A percentile compares a stretch with the other conserved stretches of the same genome.
These are phyloP conservation scores for Fonsecaea erecta DNA, from an alignment of 2,329 filamentous ascomycete genomes.

Conservation along the genomic window DNA sequence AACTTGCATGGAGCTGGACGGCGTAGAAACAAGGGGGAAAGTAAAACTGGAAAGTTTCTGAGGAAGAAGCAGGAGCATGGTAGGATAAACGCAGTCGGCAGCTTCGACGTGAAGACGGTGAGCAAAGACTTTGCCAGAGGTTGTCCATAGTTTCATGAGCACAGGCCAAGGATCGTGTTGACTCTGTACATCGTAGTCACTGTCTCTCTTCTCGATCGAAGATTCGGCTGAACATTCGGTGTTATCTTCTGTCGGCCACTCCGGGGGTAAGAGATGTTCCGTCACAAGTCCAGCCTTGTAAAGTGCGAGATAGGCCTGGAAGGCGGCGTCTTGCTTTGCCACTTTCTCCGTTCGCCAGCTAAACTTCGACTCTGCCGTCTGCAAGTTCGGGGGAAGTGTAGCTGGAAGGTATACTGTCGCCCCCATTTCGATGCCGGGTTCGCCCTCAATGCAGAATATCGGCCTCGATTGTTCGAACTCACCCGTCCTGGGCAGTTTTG, in stretches of 20 bases:
- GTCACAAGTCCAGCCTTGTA: slow-evolving; percentile 74
- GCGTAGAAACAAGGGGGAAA: slow-evolving; percentile 22
- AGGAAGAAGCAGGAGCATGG: slow-evolving; percentile 30
- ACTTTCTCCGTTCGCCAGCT: slow-evolving; percentile 73
- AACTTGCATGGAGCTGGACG: slow-evolving; percentile 1
- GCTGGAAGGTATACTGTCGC: slow-evolving; percentile 73
- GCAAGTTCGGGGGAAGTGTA: slow-evolving; percentile 67
- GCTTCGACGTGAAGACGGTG: slow-evolving; percentile 25
- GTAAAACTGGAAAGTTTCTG: slow-evolving; percentile 12
- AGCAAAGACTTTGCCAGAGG: slow-evolving; percentile 12
- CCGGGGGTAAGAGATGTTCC: slow-evolving; percentile 72
- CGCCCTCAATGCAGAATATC: slow-evolving; percentile 65
- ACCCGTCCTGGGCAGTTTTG: slow-evolving; percentile 56
- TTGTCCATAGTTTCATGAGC: slow-evolving; percentile 37
- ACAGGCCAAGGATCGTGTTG: slow-evolving; percentile 47
- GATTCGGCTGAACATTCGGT: not conserved
- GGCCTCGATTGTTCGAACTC: slow-evolving; percentile 60
- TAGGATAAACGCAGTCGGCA: slow-evolving; percentile 10
- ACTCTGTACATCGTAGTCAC: slow-evolving; percentile 39
- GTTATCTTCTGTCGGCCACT: slow-evolving; percentile 15
- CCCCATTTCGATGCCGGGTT: slow-evolving; percentile 30
- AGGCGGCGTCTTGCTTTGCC: slow-evolving; percentile 80
- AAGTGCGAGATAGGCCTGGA: slow-evolving; percentile 74
- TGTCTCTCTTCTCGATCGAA: slow-evolving; percentile 22
- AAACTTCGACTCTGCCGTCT: slow-evolving; percentile 56